Conservation (phyloP, 208 protist species). For the Strigomonas galati region DNA sequence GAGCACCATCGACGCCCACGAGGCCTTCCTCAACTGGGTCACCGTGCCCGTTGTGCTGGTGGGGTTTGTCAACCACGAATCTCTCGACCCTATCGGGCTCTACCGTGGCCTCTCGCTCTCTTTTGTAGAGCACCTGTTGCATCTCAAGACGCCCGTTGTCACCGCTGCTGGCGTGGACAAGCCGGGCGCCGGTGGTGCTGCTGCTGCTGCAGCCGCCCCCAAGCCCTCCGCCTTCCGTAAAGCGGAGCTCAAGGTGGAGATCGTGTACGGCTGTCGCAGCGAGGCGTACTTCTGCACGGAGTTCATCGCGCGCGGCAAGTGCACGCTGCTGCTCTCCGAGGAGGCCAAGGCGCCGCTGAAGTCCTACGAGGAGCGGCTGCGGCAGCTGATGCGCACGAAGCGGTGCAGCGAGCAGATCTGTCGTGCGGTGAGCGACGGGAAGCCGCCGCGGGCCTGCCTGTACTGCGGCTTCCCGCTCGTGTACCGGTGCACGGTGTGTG, state of each 20-base stretch:
- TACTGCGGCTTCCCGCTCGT: conserved; percentile 44
- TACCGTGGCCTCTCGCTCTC: conserved; percentile 62
- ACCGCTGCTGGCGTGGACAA: not conserved
- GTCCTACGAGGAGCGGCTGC: conserved; percentile 59
- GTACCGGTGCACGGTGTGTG: conserved; percentile 69
- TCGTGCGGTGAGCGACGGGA: conserved; percentile 4
- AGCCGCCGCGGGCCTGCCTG: conserved; percentile 30
- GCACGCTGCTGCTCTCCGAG: conserved; percentile 40
- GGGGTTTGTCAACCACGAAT: conserved; percentile 53
- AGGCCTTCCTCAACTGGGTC: conserved; percentile 59
- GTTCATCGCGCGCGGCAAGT: conserved; percentile 57
- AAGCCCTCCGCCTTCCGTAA: conserved; percentile 1
- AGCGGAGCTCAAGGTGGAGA: conserved; percentile 52
- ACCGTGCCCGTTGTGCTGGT: conserved; percentile 68
- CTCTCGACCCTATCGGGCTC: conserved; percentile 43
- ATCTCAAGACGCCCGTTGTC: conserved; percentile 24
- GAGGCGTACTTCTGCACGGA: conserved; percentile 76
- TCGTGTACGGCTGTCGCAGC: conserved; percentile 76
- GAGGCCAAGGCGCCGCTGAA: conserved; percentile 44
- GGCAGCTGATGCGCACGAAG: conserved; percentile 31
- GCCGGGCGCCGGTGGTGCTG: not conserved
- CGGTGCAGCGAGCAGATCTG: conserved; percentile 36
- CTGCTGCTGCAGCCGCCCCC: not conserved
- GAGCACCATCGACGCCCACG: conserved; percentile 43
- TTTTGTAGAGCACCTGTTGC: conserved; percentile 68